Evolutionary conservation across 345 rosid species (phyloP), one percentile per base, ranked within the genome.

Genomic region (Adansonia digitata): DNA sequence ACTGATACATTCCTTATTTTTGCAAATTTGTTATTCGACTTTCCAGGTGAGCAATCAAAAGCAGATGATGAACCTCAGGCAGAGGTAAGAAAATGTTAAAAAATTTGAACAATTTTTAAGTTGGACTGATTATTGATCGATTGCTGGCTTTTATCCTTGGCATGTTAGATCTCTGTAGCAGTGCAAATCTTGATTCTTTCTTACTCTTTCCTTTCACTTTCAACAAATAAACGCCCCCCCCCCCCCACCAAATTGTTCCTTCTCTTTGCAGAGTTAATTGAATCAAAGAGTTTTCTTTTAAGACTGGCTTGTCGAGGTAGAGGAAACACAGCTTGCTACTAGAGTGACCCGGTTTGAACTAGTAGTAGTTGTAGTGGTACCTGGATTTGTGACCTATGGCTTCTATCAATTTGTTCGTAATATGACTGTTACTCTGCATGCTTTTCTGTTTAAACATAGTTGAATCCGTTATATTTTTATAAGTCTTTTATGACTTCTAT

Each of bases 41-140:
- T 5, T 40, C 31, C 51, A 42, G 51, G 51, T 65, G 70, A 72
- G 37, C 64, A 39, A 56, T 39, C 75, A 12, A 72, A 72, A 72
- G 75, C 37, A 22, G 75, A 72, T 15, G 75, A 72, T 51, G 55
- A 51, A 52, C 64, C 24, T 53, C 74, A 12, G 31, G 35, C 51
- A 53, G 74, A 71, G 74, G 74, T 71, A 71, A 35, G 48, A 24
- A 71, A 31, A 69, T 48, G 40, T 48, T 49, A 48, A 62, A n/a
- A 10, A 4, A 14, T 13, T 13, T 20, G 9, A 39, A 13, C 35
- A 57, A 13, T 27, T 57, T 26, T 57, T 57, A 12, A 24, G 63
- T 26, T 12, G 35, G 63, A 5, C 31, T 29, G 20, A 60, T 24
- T 0, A 20, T 64, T 39, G 17, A 63, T 20, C 4, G n/a, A 10